phyloP scores from a whole-genome alignment of 495 filamentous ascomycete species.

The Trichoderma gamsii region DNA sequence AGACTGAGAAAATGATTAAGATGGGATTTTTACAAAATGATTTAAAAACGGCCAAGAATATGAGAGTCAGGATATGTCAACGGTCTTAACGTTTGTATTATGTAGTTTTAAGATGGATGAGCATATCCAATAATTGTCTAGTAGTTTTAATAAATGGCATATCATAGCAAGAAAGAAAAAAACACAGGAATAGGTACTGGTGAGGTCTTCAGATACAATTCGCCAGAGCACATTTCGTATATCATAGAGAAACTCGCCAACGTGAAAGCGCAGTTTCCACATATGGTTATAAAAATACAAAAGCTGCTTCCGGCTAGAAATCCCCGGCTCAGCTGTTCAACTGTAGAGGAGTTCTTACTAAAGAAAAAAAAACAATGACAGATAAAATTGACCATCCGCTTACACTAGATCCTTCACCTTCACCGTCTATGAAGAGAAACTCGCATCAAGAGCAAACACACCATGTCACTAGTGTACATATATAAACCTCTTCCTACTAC shows the following conservation, averaged over 20 bases:
- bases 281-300: neutral
- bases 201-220: too few relatives aligned
- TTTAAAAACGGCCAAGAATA: neutral
- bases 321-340: neutral
- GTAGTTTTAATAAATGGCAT: neutral
- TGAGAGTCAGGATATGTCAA: neutral
- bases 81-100: neutral
- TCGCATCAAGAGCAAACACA: conserved; percentile 9
- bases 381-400: conserved; percentile 13
- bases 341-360: neutral
- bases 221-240: too few relatives aligned
- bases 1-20: neutral
- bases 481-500: conserved; percentile 1
- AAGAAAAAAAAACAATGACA: neutral
- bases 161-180: neutral
- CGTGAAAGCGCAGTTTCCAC: neutral
- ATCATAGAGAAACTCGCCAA: too few relatives aligned
- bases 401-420: conserved; percentile 11
- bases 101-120: conserved; percentile 1
- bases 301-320: neutral
- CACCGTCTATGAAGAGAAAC: conserved; percentile 12
- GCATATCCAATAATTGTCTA: too few relatives aligned
- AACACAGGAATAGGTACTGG: neutral
- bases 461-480: conserved; percentile 8
- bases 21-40: neutral